These are phyloP conservation scores for Helicocarpus griseus DNA, from an alignment of 2,329 filamentous ascomycete genomes.

Conservation along the genomic window DNA sequence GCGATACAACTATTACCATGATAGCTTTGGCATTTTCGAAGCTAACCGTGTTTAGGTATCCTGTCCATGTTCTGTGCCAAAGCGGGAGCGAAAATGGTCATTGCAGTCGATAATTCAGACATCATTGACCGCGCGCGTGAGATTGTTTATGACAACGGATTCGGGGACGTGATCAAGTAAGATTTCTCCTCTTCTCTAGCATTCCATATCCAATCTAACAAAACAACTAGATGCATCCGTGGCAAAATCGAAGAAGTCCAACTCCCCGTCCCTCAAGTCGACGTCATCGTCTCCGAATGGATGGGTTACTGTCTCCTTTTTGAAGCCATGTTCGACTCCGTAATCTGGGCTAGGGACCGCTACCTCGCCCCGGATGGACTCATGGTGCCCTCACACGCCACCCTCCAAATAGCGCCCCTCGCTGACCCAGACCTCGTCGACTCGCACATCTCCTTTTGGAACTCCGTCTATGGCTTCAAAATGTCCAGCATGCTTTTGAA, in stretches of 20 bases:
- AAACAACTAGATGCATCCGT: slow-evolving; percentile 49
- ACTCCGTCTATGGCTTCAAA: slow-evolving; percentile 87
- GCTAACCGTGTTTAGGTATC: slow-evolving; percentile 53
- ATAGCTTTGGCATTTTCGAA: background rate
- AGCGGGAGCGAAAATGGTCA: slow-evolving; percentile 75
- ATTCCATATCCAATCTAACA: slow-evolving; percentile 3
- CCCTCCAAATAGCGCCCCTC: slow-evolving; percentile 71
- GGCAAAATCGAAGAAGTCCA: slow-evolving; percentile 82
- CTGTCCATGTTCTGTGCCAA: slow-evolving; percentile 90
- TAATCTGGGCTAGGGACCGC: slow-evolving; percentile 76
- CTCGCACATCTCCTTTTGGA: slow-evolving; percentile 77
- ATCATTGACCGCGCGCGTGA: slow-evolving; percentile 81
- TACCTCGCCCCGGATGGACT: slow-evolving; percentile 74
- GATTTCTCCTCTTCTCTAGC: background rate
- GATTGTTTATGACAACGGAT: slow-evolving; percentile 72
- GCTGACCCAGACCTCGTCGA: slow-evolving; percentile 67
- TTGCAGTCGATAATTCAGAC: slow-evolving; percentile 84
- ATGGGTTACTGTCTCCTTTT: slow-evolving; percentile 94
- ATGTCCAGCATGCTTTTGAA: slow-evolving; percentile 83
- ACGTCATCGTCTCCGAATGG: slow-evolving; percentile 95
- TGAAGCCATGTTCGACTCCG: slow-evolving; percentile 91
- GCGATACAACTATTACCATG: slow-evolving; percentile 18
- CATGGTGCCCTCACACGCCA: slow-evolving; percentile 78
- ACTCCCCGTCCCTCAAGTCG: slow-evolving; percentile 69
- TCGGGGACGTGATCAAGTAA: slow-evolving; percentile 60